Percentiles rank a stretch among this genome's conserved stretches.
These are phyloP conservation scores for Euptelea pleiosperma DNA, from an alignment of 164 flowering plant species.

Conservation along the genomic window DNA sequence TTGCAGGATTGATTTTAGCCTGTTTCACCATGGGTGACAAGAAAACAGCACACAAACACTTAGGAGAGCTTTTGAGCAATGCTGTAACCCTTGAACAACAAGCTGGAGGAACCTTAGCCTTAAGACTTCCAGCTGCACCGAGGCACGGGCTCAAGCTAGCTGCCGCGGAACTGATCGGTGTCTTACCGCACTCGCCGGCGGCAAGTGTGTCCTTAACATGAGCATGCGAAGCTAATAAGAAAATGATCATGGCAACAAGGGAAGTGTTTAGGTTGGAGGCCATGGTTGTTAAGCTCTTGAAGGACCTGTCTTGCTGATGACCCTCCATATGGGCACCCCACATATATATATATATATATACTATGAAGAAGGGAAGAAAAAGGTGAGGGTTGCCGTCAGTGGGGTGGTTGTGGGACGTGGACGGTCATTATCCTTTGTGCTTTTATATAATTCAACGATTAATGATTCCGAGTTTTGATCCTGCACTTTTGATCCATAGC, in stretches of 20 bases:
- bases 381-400: background rate
- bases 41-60: conserved; percentile 57
- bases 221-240: conserved; percentile 21
- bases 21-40: conserved; percentile 53
- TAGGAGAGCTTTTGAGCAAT: conserved; percentile 37
- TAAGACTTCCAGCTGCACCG: conserved; percentile 29
- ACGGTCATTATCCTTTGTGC: too few relatives aligned
- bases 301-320: too few relatives aligned
- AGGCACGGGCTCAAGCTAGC: conserved; percentile 51
- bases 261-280: background rate
- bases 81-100: conserved; percentile 50
- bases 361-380: background rate
- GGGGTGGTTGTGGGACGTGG: conserved; percentile 7
- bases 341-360: background rate
- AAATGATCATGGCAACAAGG: conserved; percentile 6
- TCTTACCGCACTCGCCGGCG: conserved; percentile 56
- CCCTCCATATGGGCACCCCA: too few relatives aligned
- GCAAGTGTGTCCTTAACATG: conserved; percentile 20
- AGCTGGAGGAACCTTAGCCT: conserved; percentile 32
- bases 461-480: too few relatives aligned
- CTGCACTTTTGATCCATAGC: too few relatives aligned
- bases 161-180: conserved; percentile 45
- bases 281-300: too few relatives aligned
- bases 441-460: too few relatives aligned
- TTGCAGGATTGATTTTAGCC: conserved; percentile 51